These are phyloP conservation scores for Cladosporium cucumerinum DNA, from an alignment of 2,329 filamentous ascomycete species.

Conservation along the genomic window DNA sequence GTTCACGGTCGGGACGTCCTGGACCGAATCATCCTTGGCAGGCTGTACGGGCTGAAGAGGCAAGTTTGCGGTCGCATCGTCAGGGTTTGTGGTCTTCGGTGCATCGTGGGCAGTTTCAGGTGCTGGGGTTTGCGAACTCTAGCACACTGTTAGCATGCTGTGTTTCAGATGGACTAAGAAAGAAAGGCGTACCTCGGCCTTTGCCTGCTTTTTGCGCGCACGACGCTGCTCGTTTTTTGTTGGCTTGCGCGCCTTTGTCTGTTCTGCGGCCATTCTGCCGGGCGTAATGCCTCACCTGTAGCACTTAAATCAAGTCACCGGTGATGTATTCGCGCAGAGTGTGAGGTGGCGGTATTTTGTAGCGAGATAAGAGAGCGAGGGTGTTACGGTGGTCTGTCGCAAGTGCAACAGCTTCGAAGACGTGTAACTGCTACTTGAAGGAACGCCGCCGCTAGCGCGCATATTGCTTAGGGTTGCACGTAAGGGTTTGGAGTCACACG, in stretches of 20 bases:
- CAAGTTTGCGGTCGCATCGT: slow-evolving; percentile 22
- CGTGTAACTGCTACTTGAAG: not conserved
- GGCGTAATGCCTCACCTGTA: slow-evolving; percentile 30
- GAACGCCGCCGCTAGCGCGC: slow-evolving; percentile 3
- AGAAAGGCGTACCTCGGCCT: slow-evolving; percentile 51
- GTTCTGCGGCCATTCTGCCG: slow-evolving; percentile 29
- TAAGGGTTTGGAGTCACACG: not conserved
- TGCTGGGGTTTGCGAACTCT: slow-evolving; percentile 30
- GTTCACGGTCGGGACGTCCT: slow-evolving; percentile 26
- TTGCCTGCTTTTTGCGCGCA: slow-evolving; percentile 91
- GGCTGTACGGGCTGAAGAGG: slow-evolving; percentile 28
- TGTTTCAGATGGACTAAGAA: not conserved
- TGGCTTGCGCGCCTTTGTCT: slow-evolving; percentile 56
- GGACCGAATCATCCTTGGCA: slow-evolving; percentile 26
- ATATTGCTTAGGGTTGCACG: not conserved
- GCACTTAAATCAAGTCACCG: not conserved
- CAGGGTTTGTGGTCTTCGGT: slow-evolving; percentile 19
- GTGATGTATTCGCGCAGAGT: not conserved
- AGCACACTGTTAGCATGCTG: slow-evolving; percentile 4
- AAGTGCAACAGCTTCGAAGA: not conserved
- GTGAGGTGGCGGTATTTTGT: not conserved
- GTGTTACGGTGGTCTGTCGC: not conserved
- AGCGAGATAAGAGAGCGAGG: not conserved
- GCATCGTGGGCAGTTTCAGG: slow-evolving; percentile 26
- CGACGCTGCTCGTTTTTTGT: slow-evolving; percentile 93